Evolutionary conservation across 139 green algal genomes (phyloP).

Genomic region (Chlorella sp.): DNA sequence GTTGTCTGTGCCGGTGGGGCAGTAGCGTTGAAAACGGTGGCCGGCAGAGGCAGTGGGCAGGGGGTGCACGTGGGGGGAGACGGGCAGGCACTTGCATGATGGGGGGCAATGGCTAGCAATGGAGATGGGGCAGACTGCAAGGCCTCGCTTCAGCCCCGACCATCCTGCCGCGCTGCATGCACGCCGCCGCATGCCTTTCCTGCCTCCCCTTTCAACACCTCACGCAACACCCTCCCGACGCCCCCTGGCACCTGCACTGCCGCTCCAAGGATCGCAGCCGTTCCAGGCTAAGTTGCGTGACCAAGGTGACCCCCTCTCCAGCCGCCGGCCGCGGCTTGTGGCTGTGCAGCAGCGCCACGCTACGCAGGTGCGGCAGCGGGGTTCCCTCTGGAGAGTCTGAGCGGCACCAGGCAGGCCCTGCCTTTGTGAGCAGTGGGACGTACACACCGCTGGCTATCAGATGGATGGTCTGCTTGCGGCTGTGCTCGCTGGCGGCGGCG

Average conservation of each 20-base stretch:
- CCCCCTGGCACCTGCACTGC: conserved; percentile 32
- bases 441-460: neutral
- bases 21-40: too few species aligned
- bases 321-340: conserved; percentile 7
- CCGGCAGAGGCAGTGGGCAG: too few species aligned
- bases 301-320: conserved; percentile 16
- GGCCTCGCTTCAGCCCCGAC: too few species aligned
- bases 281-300: conserved; percentile 43
- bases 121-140: too few species aligned
- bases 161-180: too few species aligned
- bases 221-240: neutral
- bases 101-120: neutral
- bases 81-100: neutral
- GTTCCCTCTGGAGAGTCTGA: neutral
- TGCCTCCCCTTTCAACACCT: neutral
- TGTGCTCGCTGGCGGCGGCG: neutral
- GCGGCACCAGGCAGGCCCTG: neutral
- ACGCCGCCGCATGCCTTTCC: neutral
- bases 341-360: neutral
- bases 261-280: conserved; percentile 21
- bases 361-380: neutral
- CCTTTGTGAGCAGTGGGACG: neutral
- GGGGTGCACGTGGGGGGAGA: neutral
- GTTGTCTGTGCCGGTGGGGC: too few species aligned
- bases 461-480: neutral